These are phyloP conservation scores for Zopfia rhizophila DNA, from an alignment of 2,329 filamentous ascomycete species.

Conservation along the genomic window DNA sequence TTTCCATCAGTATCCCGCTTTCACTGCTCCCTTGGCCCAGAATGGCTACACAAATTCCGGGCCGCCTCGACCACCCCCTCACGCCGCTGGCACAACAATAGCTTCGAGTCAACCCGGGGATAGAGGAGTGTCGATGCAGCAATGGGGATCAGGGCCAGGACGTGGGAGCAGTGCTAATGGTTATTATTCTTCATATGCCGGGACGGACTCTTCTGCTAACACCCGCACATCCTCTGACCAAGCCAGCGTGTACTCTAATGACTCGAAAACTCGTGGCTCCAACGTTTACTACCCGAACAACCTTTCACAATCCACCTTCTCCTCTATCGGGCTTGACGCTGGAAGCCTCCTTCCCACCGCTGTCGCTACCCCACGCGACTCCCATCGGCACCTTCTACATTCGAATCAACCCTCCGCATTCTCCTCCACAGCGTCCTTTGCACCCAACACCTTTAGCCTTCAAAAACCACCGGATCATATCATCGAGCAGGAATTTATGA, in stretches of 20 bases:
- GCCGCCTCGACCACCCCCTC: constrained; percentile 69
- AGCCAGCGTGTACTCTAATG: constrained; percentile 71
- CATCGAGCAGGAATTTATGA: constrained; percentile 90
- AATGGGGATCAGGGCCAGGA: constrained; percentile 68
- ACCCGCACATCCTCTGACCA: constrained; percentile 71
- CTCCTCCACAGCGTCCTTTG: constrained; percentile 61
- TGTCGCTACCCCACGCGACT: constrained; percentile 53
- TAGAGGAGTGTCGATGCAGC: constrained; percentile 76
- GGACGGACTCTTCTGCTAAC: constrained; percentile 58
- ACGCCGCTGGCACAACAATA: constrained; percentile 67
- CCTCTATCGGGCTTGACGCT: constrained; percentile 55
- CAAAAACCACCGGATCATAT: constrained; percentile 79
- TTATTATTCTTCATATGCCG: constrained; percentile 32
- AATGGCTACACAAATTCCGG: constrained; percentile 60
- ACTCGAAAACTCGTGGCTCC: constrained; percentile 66
- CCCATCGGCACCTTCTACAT: constrained; percentile 53
- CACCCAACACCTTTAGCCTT: constrained; percentile 68
- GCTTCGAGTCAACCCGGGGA: constrained; percentile 76
- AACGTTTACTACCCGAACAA: constrained; percentile 63
- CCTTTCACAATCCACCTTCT: constrained; percentile 65
- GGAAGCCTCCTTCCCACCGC: constrained; percentile 52
- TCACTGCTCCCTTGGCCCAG: constrained; percentile 66
- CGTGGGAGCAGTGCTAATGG: constrained; percentile 38
- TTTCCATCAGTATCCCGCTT: constrained; percentile 88
- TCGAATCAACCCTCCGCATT: constrained; percentile 58